Conservation (phyloP, 352 stramenopile genomes). For the Globisporangium recalcitrans region DNA sequence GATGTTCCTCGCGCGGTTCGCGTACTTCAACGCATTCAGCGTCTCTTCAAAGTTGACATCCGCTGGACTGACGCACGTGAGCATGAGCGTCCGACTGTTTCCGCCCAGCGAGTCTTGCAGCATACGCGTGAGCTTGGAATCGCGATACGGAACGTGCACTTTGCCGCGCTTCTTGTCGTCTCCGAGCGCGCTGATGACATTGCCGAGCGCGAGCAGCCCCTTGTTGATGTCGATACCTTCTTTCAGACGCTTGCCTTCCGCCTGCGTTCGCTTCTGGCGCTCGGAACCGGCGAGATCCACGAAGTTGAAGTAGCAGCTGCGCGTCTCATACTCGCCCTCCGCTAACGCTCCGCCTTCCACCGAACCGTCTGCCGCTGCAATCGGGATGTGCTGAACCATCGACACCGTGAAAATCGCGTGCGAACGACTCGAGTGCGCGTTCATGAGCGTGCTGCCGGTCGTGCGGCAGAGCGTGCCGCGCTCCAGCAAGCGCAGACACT, state of each 20-base stretch:
- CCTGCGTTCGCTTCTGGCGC: constrained; percentile 94
- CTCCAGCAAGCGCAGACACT: constrained; percentile 81
- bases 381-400: constrained; percentile 74
- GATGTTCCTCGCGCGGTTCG: constrained; percentile 88
- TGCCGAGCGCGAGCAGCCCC: constrained; percentile 94
- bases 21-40: constrained; percentile 90
- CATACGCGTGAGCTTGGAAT: constrained; percentile 93
- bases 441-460: constrained; percentile 90
- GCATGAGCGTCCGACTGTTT: constrained; percentile 90
- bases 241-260: constrained; percentile 87
- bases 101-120: constrained; percentile 91
- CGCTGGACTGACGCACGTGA: constrained; percentile 90
- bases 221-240: constrained; percentile 99
- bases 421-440: constrained; percentile 86
- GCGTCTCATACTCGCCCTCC: constrained; percentile 72
- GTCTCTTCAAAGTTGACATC: constrained; percentile 91
- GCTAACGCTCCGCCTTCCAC: constrained; percentile 27
- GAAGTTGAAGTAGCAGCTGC: constrained; percentile 88
- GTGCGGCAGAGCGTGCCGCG: constrained; percentile 79
- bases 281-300: constrained; percentile 91
- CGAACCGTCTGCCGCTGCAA: constrained; percentile 26
- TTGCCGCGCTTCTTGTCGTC: constrained; percentile 88
- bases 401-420: constrained; percentile 91
- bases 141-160: constrained; percentile 92
- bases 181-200: constrained; percentile 96